Base-by-base conservation (phyloP, 495 filamentous ascomycete species). In the Aspergillus diversus region DNA sequence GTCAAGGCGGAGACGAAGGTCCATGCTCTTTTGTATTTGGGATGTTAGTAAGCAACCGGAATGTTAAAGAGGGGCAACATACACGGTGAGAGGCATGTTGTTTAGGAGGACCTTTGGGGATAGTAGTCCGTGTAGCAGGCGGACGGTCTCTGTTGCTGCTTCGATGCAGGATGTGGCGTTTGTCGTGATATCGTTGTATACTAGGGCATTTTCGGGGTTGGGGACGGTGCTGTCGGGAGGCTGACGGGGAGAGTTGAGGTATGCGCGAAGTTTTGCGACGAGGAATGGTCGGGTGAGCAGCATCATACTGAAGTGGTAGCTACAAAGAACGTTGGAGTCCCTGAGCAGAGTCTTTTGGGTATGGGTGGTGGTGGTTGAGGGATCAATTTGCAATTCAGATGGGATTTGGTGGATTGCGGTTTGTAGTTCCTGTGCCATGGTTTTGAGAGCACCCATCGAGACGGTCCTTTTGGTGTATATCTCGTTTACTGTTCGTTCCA, bases 291-390 rank as follows among this genome's bases (percentile, higher is more conserved):
- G 52, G 31, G 52, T 55, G 13, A 55, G 52, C 1, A 55, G 33
- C 52, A 55, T 55, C 52, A 55, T 55, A 15, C 52, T 55, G 32
- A 55, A 55, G 37, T 55, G 4, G 52, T 55, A 55, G 52, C 52
- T 55, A 7, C 52, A 55, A 32, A 55, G 52, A 9, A 55, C 32
- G 16, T 55, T 55, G 5, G 52, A 31, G 33, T 55, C 37, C 11
- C 52, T 31, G 1, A 55, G 52, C 2, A 55, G 33, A 13, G 37
- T 21, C 5, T 34, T n/a, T 17, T 49, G 46, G 46, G 39, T 4
- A 8, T 4, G 6, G 11, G 5, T n/a, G 46, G 15, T 49, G 17
- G 46, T 6, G 15, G 13, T 16, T 1, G 46, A 49, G 4, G 46
- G 17, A 16, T n/a, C 17, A 5, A 16, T 17, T 8, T 17, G 46